These are phyloP conservation scores for Podila epicladia DNA, from an alignment of 192 early-diverging fungal genomes.

Conservation along the genomic window DNA sequence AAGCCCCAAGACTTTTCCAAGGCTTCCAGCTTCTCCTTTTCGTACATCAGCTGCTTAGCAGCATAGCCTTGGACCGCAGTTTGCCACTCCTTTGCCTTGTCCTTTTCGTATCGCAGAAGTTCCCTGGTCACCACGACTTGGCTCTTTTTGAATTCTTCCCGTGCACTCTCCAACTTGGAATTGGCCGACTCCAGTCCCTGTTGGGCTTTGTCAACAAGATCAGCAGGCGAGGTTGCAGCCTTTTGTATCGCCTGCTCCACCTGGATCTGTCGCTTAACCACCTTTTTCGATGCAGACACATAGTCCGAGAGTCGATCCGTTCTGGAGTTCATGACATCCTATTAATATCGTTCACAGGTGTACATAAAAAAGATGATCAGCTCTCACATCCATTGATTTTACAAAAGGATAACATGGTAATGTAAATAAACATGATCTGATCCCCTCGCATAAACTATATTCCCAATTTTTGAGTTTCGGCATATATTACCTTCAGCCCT, in stretches of 20 bases:
- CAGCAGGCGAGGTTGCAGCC: constrained; percentile 14
- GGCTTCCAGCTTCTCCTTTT: constrained; percentile 48
- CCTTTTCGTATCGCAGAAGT: constrained; percentile 54
- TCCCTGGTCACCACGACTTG: constrained; percentile 56
- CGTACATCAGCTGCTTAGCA: constrained; percentile 46
- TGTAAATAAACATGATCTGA: too few species aligned
- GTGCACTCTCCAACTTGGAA: constrained; percentile 16
- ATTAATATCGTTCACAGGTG: neutral
- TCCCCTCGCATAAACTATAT: too few species aligned
- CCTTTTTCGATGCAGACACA: constrained; percentile 54
- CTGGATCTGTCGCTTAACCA: constrained; percentile 48
- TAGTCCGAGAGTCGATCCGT: constrained; percentile 59
- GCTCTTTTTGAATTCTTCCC: constrained; percentile 45
- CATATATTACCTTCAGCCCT: constrained; percentile 51
- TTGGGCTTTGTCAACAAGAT: constrained; percentile 25
- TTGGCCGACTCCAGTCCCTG: constrained; percentile 37
- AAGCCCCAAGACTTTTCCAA: constrained; percentile 53
- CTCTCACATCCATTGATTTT: neutral
- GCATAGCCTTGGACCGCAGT: constrained; percentile 50
- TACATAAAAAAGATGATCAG: neutral
- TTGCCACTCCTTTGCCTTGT: constrained; percentile 54
- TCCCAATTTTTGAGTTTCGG: neutral
- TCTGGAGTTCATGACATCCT: constrained; percentile 60
- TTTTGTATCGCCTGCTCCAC: constrained; percentile 45
- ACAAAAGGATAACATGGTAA: neutral